Evolutionary conservation across 768 basidiomycete species (phyloP), one percentile per base, ranked within the genome.

Genomic region (Hysterangium stoloniferum): DNA sequence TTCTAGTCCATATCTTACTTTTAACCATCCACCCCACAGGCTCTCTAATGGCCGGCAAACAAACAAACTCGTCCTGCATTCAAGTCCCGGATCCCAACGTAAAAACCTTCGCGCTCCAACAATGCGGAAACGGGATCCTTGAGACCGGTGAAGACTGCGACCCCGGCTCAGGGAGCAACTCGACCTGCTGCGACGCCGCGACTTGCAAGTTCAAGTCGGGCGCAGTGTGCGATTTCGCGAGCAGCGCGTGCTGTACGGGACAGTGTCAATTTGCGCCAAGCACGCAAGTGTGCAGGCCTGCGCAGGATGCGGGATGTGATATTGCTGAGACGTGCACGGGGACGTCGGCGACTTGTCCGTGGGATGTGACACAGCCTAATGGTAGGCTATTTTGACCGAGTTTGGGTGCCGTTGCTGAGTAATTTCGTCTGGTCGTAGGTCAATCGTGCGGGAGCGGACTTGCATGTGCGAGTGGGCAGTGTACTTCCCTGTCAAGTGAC

Each of bases 101-200:
- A 35, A 61, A 71, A 52, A 73, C 70, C 6, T 77, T 86, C 56
- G 75, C 80, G 3, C 69, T 86, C 17, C 73, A 84, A 57, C 84
- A 82, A 81, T 86, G 84, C 59, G 84, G 86, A 24, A 89, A 90
- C 64, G 87, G 87, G 44, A 88, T 90, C 54, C 80, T 87, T 45
- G 86, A 88, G 61, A 63, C 58, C 1, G 90, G 87, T 27, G 91
- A 95, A 68, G 85, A 93, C 33, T 93, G 91, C 62, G 90, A 95
- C 65, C 89, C 90, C 0, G 86, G 86, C 27, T 58, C 62, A 31
- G 82, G 78, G 47, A 61, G 71, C 9, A 68, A 69, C 36, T 80
- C 80, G 4, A 66, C 74, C 2, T 93, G 90, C 68, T 93, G 90
- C 69, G 79, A 93, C 64, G 56, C 77, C 3, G 58, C 68, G 19